Evolutionary conservation across 257 asterid genomes (phyloP).

Genomic region (Petrea volubilis): DNA sequence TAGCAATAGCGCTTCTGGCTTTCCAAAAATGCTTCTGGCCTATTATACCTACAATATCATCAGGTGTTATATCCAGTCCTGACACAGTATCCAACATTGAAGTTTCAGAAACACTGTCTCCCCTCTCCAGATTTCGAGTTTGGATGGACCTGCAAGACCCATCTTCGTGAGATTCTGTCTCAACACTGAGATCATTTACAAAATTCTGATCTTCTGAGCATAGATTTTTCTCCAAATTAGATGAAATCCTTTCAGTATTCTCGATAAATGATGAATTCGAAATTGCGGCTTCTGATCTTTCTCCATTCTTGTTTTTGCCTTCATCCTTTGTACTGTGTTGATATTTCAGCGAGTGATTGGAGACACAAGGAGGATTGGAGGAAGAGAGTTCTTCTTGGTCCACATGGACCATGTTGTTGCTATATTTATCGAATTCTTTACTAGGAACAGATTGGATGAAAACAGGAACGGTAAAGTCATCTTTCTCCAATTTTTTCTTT

Average conservation of each 20-base stretch:
- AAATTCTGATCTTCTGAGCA: constrained; percentile 36
- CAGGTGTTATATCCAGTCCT: constrained; percentile 66
- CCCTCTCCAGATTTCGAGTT: constrained; percentile 45
- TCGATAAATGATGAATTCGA: background rate
- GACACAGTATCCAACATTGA: constrained; percentile 67
- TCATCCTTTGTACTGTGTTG: constrained; percentile 27
- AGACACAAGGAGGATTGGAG: constrained; percentile 25
- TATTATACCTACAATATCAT: constrained; percentile 69
- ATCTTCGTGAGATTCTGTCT: constrained; percentile 43
- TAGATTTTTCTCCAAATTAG: constrained; percentile 20
- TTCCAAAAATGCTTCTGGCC: constrained; percentile 92
- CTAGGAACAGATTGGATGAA: constrained; percentile 42
- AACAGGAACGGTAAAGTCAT: constrained; percentile 72
- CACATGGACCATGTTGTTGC: constrained; percentile 16
- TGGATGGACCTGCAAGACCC: constrained; percentile 35
- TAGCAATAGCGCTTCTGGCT: constrained; percentile 80
- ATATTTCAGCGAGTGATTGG: constrained; percentile 25
- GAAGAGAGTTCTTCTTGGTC: constrained; percentile 34
- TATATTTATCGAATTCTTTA: constrained; percentile 29
- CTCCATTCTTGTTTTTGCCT: constrained; percentile 31
- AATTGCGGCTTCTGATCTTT: constrained; percentile 33
- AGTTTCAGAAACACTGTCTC: constrained; percentile 61
- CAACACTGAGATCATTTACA: constrained; percentile 34
- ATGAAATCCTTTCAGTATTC: constrained; percentile 24
- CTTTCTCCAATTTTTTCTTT: constrained; percentile 47